phyloP scores from a whole-genome alignment of 2,329 filamentous ascomycete genomes.

The Diaporthe sp. region DNA sequence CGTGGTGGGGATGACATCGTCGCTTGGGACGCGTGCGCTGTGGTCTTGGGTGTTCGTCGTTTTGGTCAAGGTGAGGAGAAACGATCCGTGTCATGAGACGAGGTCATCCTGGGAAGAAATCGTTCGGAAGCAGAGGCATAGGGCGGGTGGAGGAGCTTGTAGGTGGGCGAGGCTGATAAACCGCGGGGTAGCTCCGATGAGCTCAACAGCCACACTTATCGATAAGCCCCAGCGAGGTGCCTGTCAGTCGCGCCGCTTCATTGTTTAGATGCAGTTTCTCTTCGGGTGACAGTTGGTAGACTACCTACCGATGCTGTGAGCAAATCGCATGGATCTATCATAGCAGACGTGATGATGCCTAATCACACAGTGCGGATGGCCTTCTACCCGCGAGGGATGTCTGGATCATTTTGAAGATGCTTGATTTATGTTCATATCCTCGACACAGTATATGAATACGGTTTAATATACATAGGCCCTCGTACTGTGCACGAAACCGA shows the following conservation, averaged over 20 bases:
- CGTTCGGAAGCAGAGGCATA: neutral
- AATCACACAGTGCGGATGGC: too few species aligned
- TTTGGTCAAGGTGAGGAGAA: neutral
- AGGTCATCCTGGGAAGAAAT: neutral
- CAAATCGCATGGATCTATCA: too few species aligned
- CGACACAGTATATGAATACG: slow-evolving; percentile 37
- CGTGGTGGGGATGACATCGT: slow-evolving; percentile 37
- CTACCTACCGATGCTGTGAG: neutral
- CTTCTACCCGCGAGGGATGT: too few species aligned
- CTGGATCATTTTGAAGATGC: neutral
- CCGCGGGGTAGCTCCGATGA: slow-evolving; percentile 21
- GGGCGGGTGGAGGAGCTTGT: neutral
- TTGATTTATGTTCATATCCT: slow-evolving; percentile 39
- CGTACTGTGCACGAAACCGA: slow-evolving; percentile 8
- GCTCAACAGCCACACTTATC: slow-evolving; percentile 27
- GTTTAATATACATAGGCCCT: slow-evolving; percentile 36
- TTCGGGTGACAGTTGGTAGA: too few species aligned
- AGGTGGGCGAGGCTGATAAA: neutral
- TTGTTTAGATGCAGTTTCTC: neutral
- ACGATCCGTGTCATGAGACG: neutral
- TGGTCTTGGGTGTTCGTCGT: neutral
- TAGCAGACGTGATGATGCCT: neutral
- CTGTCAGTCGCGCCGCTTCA: neutral
- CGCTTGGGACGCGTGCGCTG: neutral
- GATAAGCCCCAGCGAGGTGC: neutral